Base-by-base conservation (phyloP, 306 rosid genomes). In the Glycine tomentella region DNA sequence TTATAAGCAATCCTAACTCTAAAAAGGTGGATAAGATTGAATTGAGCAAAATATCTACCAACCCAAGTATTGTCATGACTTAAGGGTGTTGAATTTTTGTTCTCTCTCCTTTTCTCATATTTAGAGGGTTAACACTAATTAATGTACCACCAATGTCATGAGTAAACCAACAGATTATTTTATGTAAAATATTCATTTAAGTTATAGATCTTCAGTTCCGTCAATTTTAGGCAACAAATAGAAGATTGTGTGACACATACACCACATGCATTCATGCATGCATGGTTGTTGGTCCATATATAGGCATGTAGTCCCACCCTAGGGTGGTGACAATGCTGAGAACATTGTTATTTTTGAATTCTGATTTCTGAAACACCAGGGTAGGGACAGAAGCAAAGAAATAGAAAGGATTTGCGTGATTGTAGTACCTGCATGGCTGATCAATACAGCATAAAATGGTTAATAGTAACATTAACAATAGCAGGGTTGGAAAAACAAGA, bases 141-240 rank as follows among this genome's bases (percentile, higher is more conserved):
- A 20, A 20, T 20, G 20, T 20, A 20, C 20, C 20, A 20, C 20
- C 20, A 20, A 20, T 20, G 20, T 20, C 20, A 20, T 20, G 20
- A 20, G 20, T 20, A 20, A 20, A 20, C 20, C 20, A 20, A 20
- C 20, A 20, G 20, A 20, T 20, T 20, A 20, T 20, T 20, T 20
- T 20, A 20, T 20, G 20, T 20, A 20, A 20, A 20, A 20, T 66
- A 20, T 20, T 20, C 20, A 20, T 20, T 20, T 20, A 20, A 20
- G 20, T 20, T 1, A 3, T 38, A 61, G 8, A 75, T 75, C 79
- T 42, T 62, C 49, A 11, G 44, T 25, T 51, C 78, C 79, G 17
- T 77, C 46, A 51, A 7, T 61, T 38, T 45, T 8, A 44, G 59
- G 50, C 44, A 31, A 82, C 62, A 70, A 59, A 58, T 58, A 14